These are phyloP conservation scores for Solanum aculeatissimum DNA, from an alignment of 305 asterid species.

Conservation along the genomic window DNA sequence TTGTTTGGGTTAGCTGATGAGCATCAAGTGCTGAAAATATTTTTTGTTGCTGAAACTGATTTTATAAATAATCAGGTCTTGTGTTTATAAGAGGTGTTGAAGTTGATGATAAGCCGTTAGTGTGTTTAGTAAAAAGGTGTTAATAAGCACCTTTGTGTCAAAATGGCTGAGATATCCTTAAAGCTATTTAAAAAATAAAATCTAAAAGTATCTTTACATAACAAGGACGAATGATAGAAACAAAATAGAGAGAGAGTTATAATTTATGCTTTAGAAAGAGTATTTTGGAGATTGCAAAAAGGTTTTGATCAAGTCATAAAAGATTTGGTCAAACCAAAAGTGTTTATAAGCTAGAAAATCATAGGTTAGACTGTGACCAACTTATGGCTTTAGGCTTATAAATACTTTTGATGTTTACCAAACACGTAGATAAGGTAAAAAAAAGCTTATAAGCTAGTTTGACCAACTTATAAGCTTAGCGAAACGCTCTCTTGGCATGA, in stretches of 20 bases:
- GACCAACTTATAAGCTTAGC: not conserved
- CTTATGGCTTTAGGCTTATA: not conserved
- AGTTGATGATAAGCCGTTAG: not conserved
- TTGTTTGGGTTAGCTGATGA: not conserved
- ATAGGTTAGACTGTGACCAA: not conserved
- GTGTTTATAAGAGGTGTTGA: not conserved
- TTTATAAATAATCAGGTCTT: not conserved
- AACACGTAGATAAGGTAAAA: not conserved
- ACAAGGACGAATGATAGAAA: not conserved
- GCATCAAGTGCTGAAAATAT: not conserved
- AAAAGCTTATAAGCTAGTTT: not conserved
- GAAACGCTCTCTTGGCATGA: not conserved
- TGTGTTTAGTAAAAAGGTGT: not conserved
- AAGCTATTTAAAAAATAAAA: not conserved
- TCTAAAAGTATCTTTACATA: not conserved
- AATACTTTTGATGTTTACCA: not conserved
- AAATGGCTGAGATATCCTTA: not conserved
- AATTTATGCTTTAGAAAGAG: not conserved
- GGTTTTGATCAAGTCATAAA: not conserved
- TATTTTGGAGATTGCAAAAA: not conserved
- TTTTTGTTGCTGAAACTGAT: not conserved
- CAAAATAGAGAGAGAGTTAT: not conserved
- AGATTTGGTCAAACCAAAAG: not conserved
- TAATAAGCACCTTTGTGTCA: not conserved
- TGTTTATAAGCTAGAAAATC: not conserved